These are phyloP conservation scores for Achaetomiella virescens DNA, from an alignment of 495 filamentous ascomycete species.

Conservation along the genomic window DNA sequence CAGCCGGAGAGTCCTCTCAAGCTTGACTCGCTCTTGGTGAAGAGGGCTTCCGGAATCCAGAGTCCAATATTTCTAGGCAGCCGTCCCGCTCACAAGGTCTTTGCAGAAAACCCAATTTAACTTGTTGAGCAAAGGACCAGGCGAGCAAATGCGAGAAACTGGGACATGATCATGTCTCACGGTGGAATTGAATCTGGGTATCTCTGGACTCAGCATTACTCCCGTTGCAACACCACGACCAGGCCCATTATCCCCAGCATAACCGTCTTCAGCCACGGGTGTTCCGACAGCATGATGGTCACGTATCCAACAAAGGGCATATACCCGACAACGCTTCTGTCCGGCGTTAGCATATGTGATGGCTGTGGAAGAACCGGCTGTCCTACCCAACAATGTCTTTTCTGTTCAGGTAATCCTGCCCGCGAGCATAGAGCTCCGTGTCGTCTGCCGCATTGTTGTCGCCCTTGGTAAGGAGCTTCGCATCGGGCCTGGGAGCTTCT, in stretches of 20 bases:
- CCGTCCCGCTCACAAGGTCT: slow-evolving; percentile 9
- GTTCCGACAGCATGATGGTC: slow-evolving; percentile 91
- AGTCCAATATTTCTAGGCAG: background rate
- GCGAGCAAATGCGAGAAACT: background rate
- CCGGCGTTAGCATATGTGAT: background rate
- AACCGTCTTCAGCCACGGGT: slow-evolving; percentile 94
- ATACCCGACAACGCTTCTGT: slow-evolving; percentile 75
- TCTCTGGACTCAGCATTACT: slow-evolving; percentile 40
- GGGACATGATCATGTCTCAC: no score
- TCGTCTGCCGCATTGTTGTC: slow-evolving; percentile 96
- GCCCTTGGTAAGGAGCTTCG: slow-evolving; percentile 85
- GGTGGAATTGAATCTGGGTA: background rate
- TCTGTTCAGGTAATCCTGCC: slow-evolving; percentile 78
- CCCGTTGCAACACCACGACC: slow-evolving; percentile 87
- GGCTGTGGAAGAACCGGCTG: background rate
- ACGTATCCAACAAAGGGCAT: slow-evolving; percentile 95
- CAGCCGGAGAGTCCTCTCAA: no score
- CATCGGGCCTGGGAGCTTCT: slow-evolving; percentile 29
- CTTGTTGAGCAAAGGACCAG: no score
- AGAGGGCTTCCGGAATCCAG: background rate
- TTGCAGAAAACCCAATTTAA: no score
- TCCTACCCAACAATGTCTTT: slow-evolving; percentile 78
- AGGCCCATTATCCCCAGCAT: slow-evolving; percentile 93
- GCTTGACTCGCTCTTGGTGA: background rate
- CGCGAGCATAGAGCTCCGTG: slow-evolving; percentile 77